Conservation (phyloP, 2,329 filamentous ascomycete species). For the Leptographium radiaticola region DNA sequence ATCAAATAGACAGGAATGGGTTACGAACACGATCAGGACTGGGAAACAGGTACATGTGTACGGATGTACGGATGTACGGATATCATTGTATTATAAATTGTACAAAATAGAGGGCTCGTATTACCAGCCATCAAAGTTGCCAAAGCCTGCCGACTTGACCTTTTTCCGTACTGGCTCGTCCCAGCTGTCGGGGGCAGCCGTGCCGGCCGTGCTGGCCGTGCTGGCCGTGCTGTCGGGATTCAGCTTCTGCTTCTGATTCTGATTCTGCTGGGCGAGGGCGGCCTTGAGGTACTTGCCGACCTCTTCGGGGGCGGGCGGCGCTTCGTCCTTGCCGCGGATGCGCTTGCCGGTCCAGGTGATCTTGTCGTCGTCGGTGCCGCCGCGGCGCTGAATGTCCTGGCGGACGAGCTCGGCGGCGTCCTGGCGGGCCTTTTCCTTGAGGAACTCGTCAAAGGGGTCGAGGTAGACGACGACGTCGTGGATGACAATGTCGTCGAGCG, state of each 20-base stretch:
- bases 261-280: conserved; percentile 18
- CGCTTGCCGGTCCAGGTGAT: conserved; percentile 96
- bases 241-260: neutral
- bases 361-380: conserved; percentile 74
- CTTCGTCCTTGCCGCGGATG: conserved; percentile 55
- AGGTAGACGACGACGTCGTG: conserved; percentile 75
- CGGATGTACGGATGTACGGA: neutral
- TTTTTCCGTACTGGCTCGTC: conserved; percentile 68
- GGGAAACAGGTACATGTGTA: no score
- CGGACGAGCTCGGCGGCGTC: conserved; percentile 45
- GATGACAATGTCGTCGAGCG: conserved; percentile 67
- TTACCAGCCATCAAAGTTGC: conserved; percentile 88
- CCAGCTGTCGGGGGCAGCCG: conserved; percentile 23
- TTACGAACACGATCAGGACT: no score
- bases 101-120: neutral
- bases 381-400: conserved; percentile 48
- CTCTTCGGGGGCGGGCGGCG: conserved; percentile 9
- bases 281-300: conserved; percentile 77
- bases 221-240: neutral
- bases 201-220: conserved; percentile 26
- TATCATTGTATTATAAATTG: neutral
- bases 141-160: conserved; percentile 66
- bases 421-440: conserved; percentile 55
- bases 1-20: neutral
- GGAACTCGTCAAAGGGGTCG: conserved; percentile 90